Conservation (phyloP, 768 basidiomycete genomes). For the Lactarius trivialis region DNA sequence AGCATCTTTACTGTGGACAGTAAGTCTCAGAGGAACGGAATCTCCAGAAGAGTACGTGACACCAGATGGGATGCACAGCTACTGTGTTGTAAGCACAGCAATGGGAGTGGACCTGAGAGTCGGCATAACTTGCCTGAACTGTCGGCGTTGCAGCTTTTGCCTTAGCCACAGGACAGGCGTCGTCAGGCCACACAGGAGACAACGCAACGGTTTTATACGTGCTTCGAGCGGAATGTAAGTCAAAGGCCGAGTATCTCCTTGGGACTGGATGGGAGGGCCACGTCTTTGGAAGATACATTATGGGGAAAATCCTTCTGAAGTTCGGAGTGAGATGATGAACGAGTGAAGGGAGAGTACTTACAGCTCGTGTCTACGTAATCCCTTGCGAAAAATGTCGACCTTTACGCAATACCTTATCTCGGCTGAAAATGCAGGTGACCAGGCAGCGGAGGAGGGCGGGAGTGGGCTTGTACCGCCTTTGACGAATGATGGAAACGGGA, state of each 20-base stretch:
- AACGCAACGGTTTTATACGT: constrained; percentile 31
- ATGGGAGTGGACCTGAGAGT: not conserved
- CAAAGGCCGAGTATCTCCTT: constrained; percentile 28
- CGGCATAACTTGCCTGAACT: constrained; percentile 27
- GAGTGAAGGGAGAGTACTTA: constrained; percentile 24
- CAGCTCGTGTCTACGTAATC: constrained; percentile 37
- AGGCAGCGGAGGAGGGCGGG: constrained; percentile 36
- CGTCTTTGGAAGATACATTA: constrained; percentile 41
- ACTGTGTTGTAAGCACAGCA: not conserved
- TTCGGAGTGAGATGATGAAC: not conserved
- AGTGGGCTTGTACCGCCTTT: constrained; percentile 28
- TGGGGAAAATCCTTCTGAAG: constrained; percentile 30
- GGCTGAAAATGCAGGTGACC: constrained; percentile 27
- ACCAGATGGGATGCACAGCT: constrained; percentile 37
- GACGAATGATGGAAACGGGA: constrained; percentile 35
- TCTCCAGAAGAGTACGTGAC: constrained; percentile 37
- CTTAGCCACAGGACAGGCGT: constrained; percentile 1
- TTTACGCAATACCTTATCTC: constrained; percentile 35
- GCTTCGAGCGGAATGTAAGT: constrained; percentile 19
- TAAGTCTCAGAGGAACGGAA: constrained; percentile 35
- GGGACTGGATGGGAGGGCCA: constrained; percentile 33
- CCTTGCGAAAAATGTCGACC: constrained; percentile 36
- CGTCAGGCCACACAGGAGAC: constrained; percentile 23
- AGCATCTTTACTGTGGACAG: constrained; percentile 32
- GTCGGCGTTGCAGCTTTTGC: constrained; percentile 17